Evolutionary conservation across 2,329 filamentous ascomycete species (phyloP), one percentile per base, ranked within the genome.

Genomic region (Microcera coccophila): DNA sequence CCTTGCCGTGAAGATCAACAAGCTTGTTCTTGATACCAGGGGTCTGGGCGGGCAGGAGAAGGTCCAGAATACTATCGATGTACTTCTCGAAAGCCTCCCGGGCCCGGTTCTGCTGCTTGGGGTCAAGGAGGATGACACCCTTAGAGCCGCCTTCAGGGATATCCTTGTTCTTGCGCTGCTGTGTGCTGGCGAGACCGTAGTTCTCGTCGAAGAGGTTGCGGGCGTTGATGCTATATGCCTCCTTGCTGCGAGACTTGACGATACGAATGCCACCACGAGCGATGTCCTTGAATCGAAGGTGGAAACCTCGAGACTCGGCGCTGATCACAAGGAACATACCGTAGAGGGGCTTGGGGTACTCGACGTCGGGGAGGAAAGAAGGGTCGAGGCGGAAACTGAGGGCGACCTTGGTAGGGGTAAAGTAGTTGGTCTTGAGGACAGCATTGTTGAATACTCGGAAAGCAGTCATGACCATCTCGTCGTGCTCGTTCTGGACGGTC

Each of bases 81-180:
- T 98, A 98, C 75, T 98, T 98, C 73, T 98, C 91, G 58, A 98
- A 98, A 2, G 93, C 91, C 49, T 95, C 90, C 36, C 78, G 80
- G 15, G 85, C 85, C 71, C 91, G 94, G 67, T 96, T 89, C 69
- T 98, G 93, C 69, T 96, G 90, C 64, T 90, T 85, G 50, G 88
- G 82, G 66, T 98, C 91, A 31, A 98, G 81, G 36, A 98, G 78
- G 47, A 98, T 91, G 44, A 98, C 93, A 71, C 93, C 93, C 74
- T 98, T 98, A 59, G 91, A 95, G 42, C 93, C 93, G 52, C 93
- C 93, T 72, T 98, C 93, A 3, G 93, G 93, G 39, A 98, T 98
- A 61, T 98, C 93, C 75, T 98, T 98, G 78, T 98, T 98, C 80
- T 98, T 98, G 62, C 93, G 88, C 72, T 98, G 93, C 70, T 98